Conservation (phyloP, 2,329 filamentous ascomycete species). For the Cladobotryum mycophilum region DNA sequence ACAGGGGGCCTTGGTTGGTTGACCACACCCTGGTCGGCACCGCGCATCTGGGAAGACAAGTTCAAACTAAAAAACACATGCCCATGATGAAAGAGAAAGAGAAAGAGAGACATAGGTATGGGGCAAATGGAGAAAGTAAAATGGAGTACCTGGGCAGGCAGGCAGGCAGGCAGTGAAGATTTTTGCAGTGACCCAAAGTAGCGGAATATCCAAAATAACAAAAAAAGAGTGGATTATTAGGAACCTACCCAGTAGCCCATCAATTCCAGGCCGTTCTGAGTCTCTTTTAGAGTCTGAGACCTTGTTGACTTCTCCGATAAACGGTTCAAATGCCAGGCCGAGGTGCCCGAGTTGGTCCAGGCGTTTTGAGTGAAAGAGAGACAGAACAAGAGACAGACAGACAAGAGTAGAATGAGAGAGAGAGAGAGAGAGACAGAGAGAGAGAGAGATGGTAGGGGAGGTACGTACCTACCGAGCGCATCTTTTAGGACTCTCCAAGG, state of each 20-base stretch:
- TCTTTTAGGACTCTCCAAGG: not conserved
- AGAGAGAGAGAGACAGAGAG: not conserved
- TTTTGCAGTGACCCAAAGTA: too few relatives aligned
- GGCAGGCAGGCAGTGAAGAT: too few relatives aligned
- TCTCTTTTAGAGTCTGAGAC: not conserved
- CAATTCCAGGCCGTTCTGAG: too few relatives aligned
- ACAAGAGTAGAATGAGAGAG: not conserved
- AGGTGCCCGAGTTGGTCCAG: not conserved
- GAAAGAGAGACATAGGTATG: too few relatives aligned
- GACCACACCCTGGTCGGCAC: not conserved
- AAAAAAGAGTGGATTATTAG: not conserved
- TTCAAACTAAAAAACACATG: too few relatives aligned
- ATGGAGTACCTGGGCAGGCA: too few relatives aligned
- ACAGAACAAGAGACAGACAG: not conserved
- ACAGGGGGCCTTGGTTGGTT: not conserved
- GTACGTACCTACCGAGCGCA: too few relatives aligned
- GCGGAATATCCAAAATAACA: too few relatives aligned
- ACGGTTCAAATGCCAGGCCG: slow-evolving; percentile 7
- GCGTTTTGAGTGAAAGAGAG: not conserved
- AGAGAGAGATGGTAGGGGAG: not conserved
- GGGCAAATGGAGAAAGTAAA: too few relatives aligned
- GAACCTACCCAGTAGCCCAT: too few relatives aligned
- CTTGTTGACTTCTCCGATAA: not conserved
- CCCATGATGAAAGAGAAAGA: too few relatives aligned
- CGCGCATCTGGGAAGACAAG: not conserved